Evolutionary conservation across 208 protist genomes (phyloP).

Genomic region (Angomonas deanei): DNA sequence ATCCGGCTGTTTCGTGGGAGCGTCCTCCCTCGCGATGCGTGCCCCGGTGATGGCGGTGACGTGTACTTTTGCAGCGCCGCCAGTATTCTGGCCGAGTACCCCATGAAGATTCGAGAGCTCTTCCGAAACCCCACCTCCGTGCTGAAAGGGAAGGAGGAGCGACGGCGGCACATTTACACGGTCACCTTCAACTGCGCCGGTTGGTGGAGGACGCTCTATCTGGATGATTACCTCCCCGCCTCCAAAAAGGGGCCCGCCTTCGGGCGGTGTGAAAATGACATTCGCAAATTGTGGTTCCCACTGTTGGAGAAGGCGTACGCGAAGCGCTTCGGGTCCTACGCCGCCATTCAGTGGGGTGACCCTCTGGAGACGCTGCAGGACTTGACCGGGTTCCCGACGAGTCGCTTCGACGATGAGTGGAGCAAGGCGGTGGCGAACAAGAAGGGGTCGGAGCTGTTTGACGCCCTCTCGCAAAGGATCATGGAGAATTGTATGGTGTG

Average conservation of each 20-base stretch:
- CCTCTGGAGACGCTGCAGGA: conserved; percentile 54
- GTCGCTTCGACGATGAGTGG: conserved; percentile 49
- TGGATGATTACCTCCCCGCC: conserved; percentile 58
- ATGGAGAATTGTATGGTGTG: conserved; percentile 22
- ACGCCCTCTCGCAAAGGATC: conserved; percentile 9
- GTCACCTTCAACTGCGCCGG: conserved; percentile 38
- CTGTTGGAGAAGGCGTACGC: conserved; percentile 87
- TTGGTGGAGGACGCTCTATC: conserved; percentile 38
- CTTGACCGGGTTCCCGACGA: conserved; percentile 41
- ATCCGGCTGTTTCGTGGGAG: conserved; percentile 29
- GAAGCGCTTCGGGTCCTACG: conserved; percentile 73
- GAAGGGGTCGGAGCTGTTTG: conserved; percentile 15
- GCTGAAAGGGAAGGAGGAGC: conserved; percentile 12
- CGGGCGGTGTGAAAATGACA: conserved; percentile 30
- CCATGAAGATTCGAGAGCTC: conserved; percentile 13
- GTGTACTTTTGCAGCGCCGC: conserved; percentile 43
- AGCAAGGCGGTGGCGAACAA: conserved; percentile 1
- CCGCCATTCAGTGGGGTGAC: conserved; percentile 50
- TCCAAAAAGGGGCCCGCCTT: conserved; percentile 24
- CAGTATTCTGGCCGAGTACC: conserved; percentile 26
- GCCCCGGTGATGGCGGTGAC: conserved; percentile 41
- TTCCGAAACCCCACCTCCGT: conserved; percentile 28
- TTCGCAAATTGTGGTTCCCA: conserved; percentile 62
- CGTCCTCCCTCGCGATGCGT: conserved; percentile 36
- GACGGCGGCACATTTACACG: conserved; percentile 22